Conservation (phyloP, 2,329 filamentous ascomycete genomes). For the Penicillium sp. region DNA sequence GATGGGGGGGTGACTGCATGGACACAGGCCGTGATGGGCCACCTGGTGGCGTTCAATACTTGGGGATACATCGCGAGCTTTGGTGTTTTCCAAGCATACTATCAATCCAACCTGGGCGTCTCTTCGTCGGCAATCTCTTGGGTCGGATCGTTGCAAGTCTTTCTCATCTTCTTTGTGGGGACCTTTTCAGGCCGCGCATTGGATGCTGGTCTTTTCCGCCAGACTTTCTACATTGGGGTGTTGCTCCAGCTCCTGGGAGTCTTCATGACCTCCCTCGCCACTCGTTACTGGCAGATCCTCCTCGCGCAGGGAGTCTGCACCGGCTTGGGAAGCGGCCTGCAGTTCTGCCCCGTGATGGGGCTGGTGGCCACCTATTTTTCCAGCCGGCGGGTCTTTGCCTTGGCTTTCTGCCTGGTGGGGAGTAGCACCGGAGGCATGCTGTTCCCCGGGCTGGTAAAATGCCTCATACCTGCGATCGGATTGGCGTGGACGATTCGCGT, state of each 20-base stretch:
- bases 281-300: constrained; percentile 13
- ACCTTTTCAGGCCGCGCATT: constrained; percentile 1
- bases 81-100: constrained; percentile 5
- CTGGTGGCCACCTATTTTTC: constrained; percentile 13
- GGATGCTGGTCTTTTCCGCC: constrained; percentile 3
- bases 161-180: constrained; percentile 11
- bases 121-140: constrained; percentile 2
- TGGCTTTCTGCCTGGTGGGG: constrained; percentile 1
- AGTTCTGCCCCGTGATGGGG: constrained; percentile 10
- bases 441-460: constrained; percentile 6
- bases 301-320: constrained; percentile 14
- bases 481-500: constrained; percentile 7
- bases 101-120: neutral
- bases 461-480: constrained; percentile 2
- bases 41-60: constrained; percentile 13
- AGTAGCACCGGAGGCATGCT: constrained; percentile 5
- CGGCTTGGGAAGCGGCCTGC: constrained; percentile 11
- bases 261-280: constrained; percentile 13
- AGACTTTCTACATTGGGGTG: neutral
- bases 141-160: constrained; percentile 11
- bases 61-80: constrained; percentile 13
- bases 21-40: constrained; percentile 12
- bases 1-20: constrained; percentile 20
- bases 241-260: constrained; percentile 8
- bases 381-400: constrained; percentile 1